phyloP scores from a whole-genome alignment of 2,329 filamentous ascomycete species.

The Aaosphaeria arxii region DNA sequence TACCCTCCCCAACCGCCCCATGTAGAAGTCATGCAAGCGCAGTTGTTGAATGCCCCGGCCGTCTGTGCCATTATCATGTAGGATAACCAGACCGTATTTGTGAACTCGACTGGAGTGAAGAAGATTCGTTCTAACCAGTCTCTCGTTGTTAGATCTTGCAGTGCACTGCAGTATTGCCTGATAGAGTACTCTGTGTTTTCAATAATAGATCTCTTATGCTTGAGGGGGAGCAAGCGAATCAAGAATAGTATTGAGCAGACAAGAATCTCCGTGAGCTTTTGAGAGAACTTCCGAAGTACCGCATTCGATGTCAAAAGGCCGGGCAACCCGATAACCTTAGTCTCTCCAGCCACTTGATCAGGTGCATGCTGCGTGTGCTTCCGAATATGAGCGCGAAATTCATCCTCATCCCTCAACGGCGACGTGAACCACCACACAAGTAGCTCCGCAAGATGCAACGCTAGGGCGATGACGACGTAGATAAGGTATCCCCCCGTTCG shows the following conservation, averaged over 20 bases:
- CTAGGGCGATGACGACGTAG: slow-evolving; percentile 28
- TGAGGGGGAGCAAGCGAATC: slow-evolving; percentile 7
- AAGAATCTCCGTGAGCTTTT: neutral
- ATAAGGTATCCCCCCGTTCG: slow-evolving; percentile 40
- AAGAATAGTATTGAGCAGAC: neutral
- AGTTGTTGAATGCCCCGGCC: slow-evolving; percentile 39
- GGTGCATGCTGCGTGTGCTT: slow-evolving; percentile 3
- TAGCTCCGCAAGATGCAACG: slow-evolving; percentile 33
- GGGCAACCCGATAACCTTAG: neutral
- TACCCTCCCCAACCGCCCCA: slow-evolving; percentile 39
- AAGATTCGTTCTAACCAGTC: slow-evolving; percentile 25
- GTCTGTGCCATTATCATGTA: slow-evolving; percentile 41
- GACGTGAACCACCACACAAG: slow-evolving; percentile 33
- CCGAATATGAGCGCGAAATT: slow-evolving; percentile 5
- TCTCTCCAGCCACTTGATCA: neutral
- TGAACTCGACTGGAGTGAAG: slow-evolving; percentile 29
- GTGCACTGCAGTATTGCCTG: slow-evolving; percentile 2
- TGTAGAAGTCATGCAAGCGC: slow-evolving; percentile 36
- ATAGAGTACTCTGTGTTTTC: slow-evolving; percentile 1
- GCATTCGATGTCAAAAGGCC: slow-evolving; percentile 5
- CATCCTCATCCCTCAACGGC: slow-evolving; percentile 7
- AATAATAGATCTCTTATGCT: neutral
- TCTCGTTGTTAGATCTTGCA: slow-evolving; percentile 7
- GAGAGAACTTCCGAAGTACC: neutral
- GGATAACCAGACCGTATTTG: slow-evolving; percentile 35